Evolutionary conservation across 495 filamentous ascomycete genomes (phyloP).

Genomic region (Annulohypoxylon bovei): DNA sequence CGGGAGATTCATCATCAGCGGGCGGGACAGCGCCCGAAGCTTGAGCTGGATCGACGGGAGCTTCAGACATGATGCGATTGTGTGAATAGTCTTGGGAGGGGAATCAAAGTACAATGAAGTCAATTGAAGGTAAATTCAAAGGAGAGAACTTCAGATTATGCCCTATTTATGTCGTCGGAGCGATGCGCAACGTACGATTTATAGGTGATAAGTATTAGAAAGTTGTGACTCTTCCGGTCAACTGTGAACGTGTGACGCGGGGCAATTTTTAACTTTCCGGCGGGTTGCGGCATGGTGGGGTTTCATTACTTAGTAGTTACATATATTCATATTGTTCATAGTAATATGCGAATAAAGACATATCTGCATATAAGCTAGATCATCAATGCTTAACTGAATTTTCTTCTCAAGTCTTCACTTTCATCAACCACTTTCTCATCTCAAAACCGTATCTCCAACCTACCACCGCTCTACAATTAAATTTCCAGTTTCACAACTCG

Average conservation of each 20-base stretch:
- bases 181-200: constrained; percentile 20
- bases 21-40: constrained; percentile 37
- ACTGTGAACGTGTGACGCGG: constrained; percentile 37
- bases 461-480: not conserved
- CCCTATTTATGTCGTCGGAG: constrained; percentile 10
- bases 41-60: constrained; percentile 35
- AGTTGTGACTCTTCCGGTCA: constrained; percentile 41
- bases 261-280: constrained; percentile 32
- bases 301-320: constrained; percentile 7
- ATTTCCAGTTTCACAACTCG: not conserved
- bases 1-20: constrained; percentile 31
- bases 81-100: not conserved
- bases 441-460: not conserved
- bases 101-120: not conserved
- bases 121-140: constrained; percentile 5
- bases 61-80: constrained; percentile 29
- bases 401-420: constrained; percentile 21
- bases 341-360: constrained; percentile 10
- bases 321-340: not conserved
- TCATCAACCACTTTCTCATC: not conserved
- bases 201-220: not conserved
- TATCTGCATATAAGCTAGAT: constrained; percentile 3
- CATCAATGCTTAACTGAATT: constrained; percentile 37
- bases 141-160: not conserved
- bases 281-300: constrained; percentile 24